Percentiles rank a stretch among this genome's conserved stretches.
phyloP scores from a whole-genome alignment of 2,329 filamentous ascomycete species.

The Apiospora arundinis region DNA sequence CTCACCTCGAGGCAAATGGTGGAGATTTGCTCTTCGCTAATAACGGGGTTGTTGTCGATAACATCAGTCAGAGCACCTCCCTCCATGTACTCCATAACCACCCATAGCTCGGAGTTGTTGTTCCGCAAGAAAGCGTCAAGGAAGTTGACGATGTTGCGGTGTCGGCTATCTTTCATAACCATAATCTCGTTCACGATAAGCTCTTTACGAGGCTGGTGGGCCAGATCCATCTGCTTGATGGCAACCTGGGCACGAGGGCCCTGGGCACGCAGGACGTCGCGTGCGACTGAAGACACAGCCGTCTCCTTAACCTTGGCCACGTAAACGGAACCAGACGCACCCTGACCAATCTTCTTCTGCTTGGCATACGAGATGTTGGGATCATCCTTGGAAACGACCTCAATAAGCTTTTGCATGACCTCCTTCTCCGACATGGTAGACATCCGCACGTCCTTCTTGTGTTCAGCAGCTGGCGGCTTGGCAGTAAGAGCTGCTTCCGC shows the following conservation, averaged over 20 bases:
- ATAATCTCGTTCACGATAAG: conserved; percentile 99
- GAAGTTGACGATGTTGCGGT: conserved; percentile 99
- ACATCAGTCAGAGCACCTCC: conserved; percentile 96
- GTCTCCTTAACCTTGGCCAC: conserved; percentile 94
- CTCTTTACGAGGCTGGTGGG: conserved; percentile 96
- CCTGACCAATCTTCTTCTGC: conserved; percentile 99
- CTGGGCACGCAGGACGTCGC: conserved; percentile 78
- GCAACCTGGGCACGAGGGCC: conserved; percentile 88
- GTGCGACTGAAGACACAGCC: conserved; percentile 80
- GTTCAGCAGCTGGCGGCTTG: conserved; percentile 74
- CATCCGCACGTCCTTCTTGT: conserved; percentile 95
- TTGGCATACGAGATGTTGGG: conserved; percentile 96
- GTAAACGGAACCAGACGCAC: conserved; percentile 96
- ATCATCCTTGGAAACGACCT: conserved; percentile 94
- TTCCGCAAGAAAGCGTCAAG: conserved; percentile 96
- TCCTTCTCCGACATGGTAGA: conserved; percentile 97
- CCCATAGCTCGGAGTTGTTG: conserved; percentile 95
- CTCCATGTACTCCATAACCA: conserved; percentile 99
- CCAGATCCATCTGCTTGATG: conserved; percentile 99
- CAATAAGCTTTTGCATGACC: conserved; percentile 94
- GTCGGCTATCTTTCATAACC: conserved; percentile 99
- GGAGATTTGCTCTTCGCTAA: conserved; percentile 96
- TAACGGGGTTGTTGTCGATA: conserved; percentile 95
- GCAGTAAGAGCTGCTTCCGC: conserved; percentile 88
- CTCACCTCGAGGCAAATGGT: conserved; percentile 95